These are phyloP conservation scores for Xanthoconium stramineum DNA, from an alignment of 768 basidiomycete species.

Conservation along the genomic window DNA sequence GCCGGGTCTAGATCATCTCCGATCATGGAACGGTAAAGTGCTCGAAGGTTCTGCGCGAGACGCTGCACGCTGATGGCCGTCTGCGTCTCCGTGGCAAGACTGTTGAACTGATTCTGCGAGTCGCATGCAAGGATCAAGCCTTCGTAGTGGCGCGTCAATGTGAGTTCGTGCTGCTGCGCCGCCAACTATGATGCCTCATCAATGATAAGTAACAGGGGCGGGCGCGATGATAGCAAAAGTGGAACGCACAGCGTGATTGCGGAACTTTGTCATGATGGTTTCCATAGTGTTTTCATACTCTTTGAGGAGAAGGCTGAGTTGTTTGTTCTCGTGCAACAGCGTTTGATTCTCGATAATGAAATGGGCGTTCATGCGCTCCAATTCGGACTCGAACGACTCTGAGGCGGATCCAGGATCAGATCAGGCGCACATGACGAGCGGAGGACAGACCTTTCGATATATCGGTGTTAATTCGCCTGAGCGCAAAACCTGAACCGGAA, in stretches of 20 bases:
- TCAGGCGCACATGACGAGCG: constrained; percentile 1
- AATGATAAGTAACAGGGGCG: background rate
- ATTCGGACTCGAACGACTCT: constrained; percentile 92
- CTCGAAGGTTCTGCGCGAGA: constrained; percentile 66
- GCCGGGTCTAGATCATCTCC: constrained; percentile 49
- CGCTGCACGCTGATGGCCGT: constrained; percentile 67
- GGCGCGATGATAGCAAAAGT: background rate
- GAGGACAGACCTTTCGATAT: constrained; percentile 66
- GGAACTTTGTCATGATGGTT: constrained; percentile 94
- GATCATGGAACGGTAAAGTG: constrained; percentile 64
- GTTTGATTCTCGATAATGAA: constrained; percentile 93
- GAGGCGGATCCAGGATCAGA: constrained; percentile 15
- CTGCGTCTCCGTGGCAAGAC: constrained; percentile 57
- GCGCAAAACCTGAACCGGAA: constrained; percentile 66
- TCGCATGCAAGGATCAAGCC: constrained; percentile 67
- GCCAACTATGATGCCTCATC: constrained; percentile 55
- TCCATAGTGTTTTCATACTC: constrained; percentile 96
- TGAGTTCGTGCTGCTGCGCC: constrained; percentile 88
- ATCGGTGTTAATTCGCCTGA: constrained; percentile 85
- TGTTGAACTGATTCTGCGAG: constrained; percentile 49
- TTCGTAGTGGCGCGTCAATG: constrained; percentile 88
- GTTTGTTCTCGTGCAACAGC: constrained; percentile 92
- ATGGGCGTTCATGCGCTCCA: constrained; percentile 87
- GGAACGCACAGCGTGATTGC: constrained; percentile 77
- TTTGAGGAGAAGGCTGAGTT: constrained; percentile 81